Evolutionary conservation across 495 filamentous ascomycete species (phyloP), one percentile per base, ranked within the genome.

Genomic region (Chaetomidium leptoderma): DNA sequence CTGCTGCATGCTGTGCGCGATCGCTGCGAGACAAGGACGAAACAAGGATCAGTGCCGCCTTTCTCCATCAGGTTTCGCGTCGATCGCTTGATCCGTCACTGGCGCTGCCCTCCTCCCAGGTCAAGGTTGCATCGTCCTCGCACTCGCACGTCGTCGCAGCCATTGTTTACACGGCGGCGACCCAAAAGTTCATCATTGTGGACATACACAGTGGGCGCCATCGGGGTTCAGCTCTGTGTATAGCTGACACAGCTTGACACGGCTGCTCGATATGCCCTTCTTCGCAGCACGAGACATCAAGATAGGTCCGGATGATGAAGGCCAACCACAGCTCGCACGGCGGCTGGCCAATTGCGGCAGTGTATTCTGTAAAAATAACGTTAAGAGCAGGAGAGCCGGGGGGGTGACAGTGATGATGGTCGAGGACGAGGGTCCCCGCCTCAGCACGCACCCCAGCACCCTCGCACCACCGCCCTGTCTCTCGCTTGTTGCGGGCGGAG

Each of bases 281-380:
- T n/a, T n/a, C n/a, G n/a, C n/a, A n/a, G n/a, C n/a, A n/a, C n/a
- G n/a, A n/a, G n/a, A n/a, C n/a, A n/a, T n/a, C 29, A 14, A 44
- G 19, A 44, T 21, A 21, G 8, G 21, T 9, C 21, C n/a, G n/a
- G 43, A 8, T 24, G 40, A 3, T 13, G 17, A 24, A 19, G 24
- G 7, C 36, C 36, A 39, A 39, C 36, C 4, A 26, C 36, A 19
- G 49, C 49, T 35, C 19, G 39, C 27, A 30, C 7, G 33, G 33
- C 17, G 14, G 42, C 19, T 37, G 42, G 42, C 32, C 42, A 46
- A 55, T 37, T 55, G 53, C 42, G 30, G 30, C 42, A 35, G 19
- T 55, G 53, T 27, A 46, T 16, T 37, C 7, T 11, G 33, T 35
- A 39, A 56, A 46, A 56, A 56, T 37, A 47, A n/a, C n/a, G n/a